Conservation (phyloP, 2,329 filamentous ascomycete species). For the Penicillium brevicompactum region DNA sequence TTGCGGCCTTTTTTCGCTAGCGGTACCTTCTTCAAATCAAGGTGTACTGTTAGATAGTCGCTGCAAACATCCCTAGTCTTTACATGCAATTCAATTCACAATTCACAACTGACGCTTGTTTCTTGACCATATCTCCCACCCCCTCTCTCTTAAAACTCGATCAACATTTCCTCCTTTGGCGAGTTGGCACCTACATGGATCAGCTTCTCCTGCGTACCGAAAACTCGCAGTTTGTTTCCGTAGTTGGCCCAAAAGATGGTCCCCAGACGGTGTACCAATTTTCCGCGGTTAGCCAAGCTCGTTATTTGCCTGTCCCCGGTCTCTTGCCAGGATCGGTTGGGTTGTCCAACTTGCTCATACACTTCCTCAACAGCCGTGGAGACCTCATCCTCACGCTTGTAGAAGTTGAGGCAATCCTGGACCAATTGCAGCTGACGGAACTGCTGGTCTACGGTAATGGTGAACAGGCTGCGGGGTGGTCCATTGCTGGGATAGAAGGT, state of each 20-base stretch:
- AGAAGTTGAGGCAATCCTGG: slow-evolving; percentile 7
- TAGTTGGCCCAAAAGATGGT: slow-evolving; percentile 60
- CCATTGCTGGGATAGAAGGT: background rate
- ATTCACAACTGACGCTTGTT: too few relatives aligned
- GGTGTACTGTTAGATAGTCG: slow-evolving; percentile 96
- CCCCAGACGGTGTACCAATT: slow-evolving; percentile 55
- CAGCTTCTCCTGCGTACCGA: slow-evolving; percentile 59
- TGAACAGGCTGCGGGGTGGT: background rate
- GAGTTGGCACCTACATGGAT: slow-evolving; percentile 26
- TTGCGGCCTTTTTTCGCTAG: slow-evolving; percentile 97
- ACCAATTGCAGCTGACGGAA: background rate
- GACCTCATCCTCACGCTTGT: background rate
- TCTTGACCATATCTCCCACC: background rate
- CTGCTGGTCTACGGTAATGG: background rate
- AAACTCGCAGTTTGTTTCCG: slow-evolving; percentile 62
- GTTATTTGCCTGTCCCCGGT: slow-evolving; percentile 15
- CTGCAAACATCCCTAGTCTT: slow-evolving; percentile 67
- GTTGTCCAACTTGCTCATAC: background rate
- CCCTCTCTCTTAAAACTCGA: background rate
- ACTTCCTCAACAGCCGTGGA: background rate
- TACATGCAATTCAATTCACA: background rate
- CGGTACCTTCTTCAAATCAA: slow-evolving; percentile 76
- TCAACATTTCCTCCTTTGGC: background rate
- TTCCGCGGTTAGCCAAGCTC: slow-evolving; percentile 34
- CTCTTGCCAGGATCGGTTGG: slow-evolving; percentile 1